Evolutionary conservation across 257 asterid genomes (phyloP).

Genomic region (Euphrasia confusa): DNA sequence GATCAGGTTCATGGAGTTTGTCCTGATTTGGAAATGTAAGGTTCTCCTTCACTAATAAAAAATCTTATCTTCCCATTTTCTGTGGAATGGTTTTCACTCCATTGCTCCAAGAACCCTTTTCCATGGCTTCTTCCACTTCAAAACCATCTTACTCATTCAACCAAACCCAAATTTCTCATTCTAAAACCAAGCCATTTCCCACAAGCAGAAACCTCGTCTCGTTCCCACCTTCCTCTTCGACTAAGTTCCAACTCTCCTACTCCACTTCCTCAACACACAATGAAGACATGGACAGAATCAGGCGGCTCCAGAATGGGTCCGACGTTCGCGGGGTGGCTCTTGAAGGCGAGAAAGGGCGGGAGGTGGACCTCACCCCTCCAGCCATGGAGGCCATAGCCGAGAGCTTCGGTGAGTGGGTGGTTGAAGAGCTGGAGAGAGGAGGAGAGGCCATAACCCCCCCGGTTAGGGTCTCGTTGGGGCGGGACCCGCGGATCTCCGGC

Average conservation of each 20-base stretch:
- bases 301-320: constrained; percentile 83
- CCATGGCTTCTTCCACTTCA: constrained; percentile 7
- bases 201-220: constrained; percentile 24
- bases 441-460: background rate
- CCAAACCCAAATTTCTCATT: too few relatives aligned
- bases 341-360: constrained; percentile 75
- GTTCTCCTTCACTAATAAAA: constrained; percentile 35
- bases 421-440: constrained; percentile 30
- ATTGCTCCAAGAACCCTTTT: background rate
- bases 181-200: constrained; percentile 26
- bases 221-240: constrained; percentile 24
- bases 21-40: constrained; percentile 28
- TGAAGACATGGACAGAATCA: constrained; percentile 69
- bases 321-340: constrained; percentile 92
- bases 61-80: constrained; percentile 40
- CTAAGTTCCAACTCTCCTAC: constrained; percentile 21
- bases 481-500: constrained; percentile 86
- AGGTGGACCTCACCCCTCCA: constrained; percentile 68
- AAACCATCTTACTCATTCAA: background rate
- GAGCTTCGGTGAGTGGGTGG: constrained; percentile 94
- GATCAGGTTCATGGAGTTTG: constrained; percentile 33
- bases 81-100: background rate
- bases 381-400: constrained; percentile 89
- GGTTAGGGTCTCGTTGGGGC: constrained; percentile 67
- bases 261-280: constrained; percentile 39